These are phyloP conservation scores for Cladobotryum protrusum DNA, from an alignment of 2,329 filamentous ascomycete species.

Conservation along the genomic window DNA sequence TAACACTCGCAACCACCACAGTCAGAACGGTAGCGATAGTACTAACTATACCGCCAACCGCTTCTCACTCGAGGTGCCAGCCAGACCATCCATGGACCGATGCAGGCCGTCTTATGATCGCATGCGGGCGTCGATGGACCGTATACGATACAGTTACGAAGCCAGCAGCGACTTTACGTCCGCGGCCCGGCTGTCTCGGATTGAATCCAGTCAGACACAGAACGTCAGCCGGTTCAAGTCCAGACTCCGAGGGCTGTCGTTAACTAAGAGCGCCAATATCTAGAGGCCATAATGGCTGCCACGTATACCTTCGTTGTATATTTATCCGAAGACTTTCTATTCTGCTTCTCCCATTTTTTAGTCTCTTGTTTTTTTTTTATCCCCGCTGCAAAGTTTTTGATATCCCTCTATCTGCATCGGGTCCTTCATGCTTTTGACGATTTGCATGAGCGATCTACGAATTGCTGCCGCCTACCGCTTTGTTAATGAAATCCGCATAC, in stretches of 20 bases:
- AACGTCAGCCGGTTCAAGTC: slow-evolving; percentile 25
- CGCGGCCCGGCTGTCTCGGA: slow-evolving; percentile 73
- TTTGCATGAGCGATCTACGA: slow-evolving; percentile 47
- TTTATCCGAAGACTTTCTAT: slow-evolving; percentile 19
- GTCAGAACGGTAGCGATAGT: slow-evolving; percentile 88
- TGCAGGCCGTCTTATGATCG: slow-evolving; percentile 82
- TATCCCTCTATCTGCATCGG: slow-evolving; percentile 25
- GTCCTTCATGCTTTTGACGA: slow-evolving; percentile 35
- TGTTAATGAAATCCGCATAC: slow-evolving; percentile 12
- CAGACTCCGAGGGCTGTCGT: slow-evolving; percentile 37
- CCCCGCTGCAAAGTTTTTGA: slow-evolving; percentile 15
- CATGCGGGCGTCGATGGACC: slow-evolving; percentile 80
- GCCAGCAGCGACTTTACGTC: slow-evolving; percentile 86
- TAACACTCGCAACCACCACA: slow-evolving; percentile 68
- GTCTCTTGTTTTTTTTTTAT: neutral
- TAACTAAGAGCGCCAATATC: slow-evolving; percentile 35
- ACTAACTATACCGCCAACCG: slow-evolving; percentile 77
- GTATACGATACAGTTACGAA: slow-evolving; percentile 76
- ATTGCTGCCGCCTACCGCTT: slow-evolving; percentile 20
- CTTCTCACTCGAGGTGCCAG: slow-evolving; percentile 40
- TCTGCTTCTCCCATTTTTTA: slow-evolving; percentile 25
- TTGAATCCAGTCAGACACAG: slow-evolving; percentile 65
- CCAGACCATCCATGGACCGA: slow-evolving; percentile 57
- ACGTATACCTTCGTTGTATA: slow-evolving; percentile 22
- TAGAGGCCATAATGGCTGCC: slow-evolving; percentile 20